Evolutionary conservation across 1,139 yeast species (phyloP), one percentile per base, ranked within the genome.

Genomic region (Zygosaccharomyces sapae): DNA sequence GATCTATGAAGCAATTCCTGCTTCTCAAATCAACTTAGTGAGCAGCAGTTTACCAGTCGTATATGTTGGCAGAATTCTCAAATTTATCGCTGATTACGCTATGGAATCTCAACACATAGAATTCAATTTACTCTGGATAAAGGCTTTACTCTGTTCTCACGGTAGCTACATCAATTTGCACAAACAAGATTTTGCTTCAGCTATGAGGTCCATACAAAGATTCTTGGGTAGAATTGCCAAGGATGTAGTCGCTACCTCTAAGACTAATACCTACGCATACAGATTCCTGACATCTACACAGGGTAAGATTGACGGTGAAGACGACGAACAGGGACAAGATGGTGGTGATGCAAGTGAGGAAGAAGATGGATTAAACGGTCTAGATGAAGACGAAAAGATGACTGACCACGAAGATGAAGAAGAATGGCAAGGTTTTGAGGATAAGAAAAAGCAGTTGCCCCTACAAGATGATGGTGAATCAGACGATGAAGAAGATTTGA

Each of bases 91-190:
- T 1, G 77, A 78, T 30, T 72, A 79, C 46, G 73, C 87, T 27
- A 77, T 79, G 63, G 85, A 82, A n/a, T 81, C 90, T 7, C 88
- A 81, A 20, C 98, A 92, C 65, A 67, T 90, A 34, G 97, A 94
- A 68, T 89, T 81, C 70, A 81, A 83, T 57, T 68, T 92, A 54
- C 58, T 85, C 10, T 92, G 98, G 98, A 75, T 90, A 38, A 80
- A 81, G 56, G 71, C 75, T 18, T 60, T 89, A 6, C 68, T 92
- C 38, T 73, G 83, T 3, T 68, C 76, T 19, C 97, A 90, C 64
- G 98, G 99, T 8, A 75, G 77, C 49, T 84, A 79, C 64, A 84
- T 94, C 48, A 74, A 79, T 46, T 66, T 68, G 6, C 76, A 84
- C 59, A 82, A 80, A 61, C 82, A 78, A 55, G 77, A 81, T 50